Evolutionary conservation across 495 filamentous ascomycete genomes (phyloP), one percentile per base, ranked within the genome.

Genomic region (Talaromyces proteolyticus): DNA sequence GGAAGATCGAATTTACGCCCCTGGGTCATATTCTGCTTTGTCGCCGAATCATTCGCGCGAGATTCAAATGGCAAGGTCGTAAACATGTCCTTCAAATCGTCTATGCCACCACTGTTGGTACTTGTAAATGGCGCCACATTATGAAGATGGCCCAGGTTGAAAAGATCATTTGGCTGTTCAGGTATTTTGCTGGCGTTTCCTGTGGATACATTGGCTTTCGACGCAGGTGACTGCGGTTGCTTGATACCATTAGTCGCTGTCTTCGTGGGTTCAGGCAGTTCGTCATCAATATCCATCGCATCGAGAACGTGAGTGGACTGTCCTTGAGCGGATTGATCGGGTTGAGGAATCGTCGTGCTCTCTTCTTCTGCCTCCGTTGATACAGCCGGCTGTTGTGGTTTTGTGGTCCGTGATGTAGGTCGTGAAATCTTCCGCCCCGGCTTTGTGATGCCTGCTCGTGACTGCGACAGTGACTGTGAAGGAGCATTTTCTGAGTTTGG

Each of bases 31-130:
- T 53, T 57, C 25, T 55, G 55, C 4, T 57, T 56, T 10, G 61
- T 57, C 20, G 48, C 60, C 12, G 56, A 60, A 24, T 54, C 44
- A 45, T 65, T 67, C 18, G 89, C 60, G 23, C 73, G 68, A 38
- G 86, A 91, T 50, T 82, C 66, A 62, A 92, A 93, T 0, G 89
- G 89, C 1, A 95, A 78, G 2, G 72, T 82, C 6, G 76, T 68
- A 20, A 72, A 73, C 29, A 96, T 65, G 53, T 88, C 87, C 18
- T 75, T 72, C 25, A 94, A 73, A 29, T 82, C 80, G 17, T 73
- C 65, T 4, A 92, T 80, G 2, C 72, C 72, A 12, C 82, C 79
- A 20, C 64, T 72, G 11, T 75, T 63, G 14, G 72, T 66, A 25
- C 66, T 67, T 3, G 69, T 68, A 37, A 92, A 81, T 0, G 89